These are phyloP conservation scores for Urtica urens DNA, from an alignment of 306 rosid genomes.

Conservation along the genomic window DNA sequence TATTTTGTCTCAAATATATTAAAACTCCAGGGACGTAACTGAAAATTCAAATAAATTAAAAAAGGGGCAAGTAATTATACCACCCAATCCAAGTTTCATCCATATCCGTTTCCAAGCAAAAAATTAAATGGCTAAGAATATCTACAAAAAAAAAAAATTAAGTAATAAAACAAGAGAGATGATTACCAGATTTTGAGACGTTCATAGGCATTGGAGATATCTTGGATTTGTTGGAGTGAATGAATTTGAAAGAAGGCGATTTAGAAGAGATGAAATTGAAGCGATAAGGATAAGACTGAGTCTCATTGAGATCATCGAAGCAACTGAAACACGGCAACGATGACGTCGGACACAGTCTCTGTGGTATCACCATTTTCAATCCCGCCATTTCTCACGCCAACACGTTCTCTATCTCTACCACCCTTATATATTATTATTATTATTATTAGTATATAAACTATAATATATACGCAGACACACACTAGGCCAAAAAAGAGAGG, in stretches of 20 bases:
- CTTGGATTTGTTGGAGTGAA: slow-evolving; percentile 17
- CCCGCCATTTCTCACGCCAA: slow-evolving; percentile 31
- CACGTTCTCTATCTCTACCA: background rate
- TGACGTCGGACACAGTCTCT: slow-evolving; percentile 8
- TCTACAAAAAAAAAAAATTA: too few relatives aligned
- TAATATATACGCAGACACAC: too few relatives aligned
- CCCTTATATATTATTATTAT: too few relatives aligned
- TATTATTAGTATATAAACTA: too few relatives aligned
- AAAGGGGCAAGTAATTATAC: too few relatives aligned
- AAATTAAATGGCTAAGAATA: too few relatives aligned
- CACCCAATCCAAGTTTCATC: too few relatives aligned
- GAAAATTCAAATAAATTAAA: too few relatives aligned
- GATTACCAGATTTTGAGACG: slow-evolving; percentile 44
- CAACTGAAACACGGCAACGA: slow-evolving; percentile 17
- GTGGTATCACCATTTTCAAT: slow-evolving; percentile 36
- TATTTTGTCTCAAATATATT: too few relatives aligned
- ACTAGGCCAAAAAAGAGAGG: too few relatives aligned
- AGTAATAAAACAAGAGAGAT: background rate
- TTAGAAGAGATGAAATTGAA: slow-evolving; percentile 18
- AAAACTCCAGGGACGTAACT: too few relatives aligned
- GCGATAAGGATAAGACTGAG: slow-evolving; percentile 20
- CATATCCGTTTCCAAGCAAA: too few relatives aligned
- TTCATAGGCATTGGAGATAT: slow-evolving; percentile 24
- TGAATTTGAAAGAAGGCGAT: background rate
- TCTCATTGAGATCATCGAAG: slow-evolving; percentile 5